A percentile compares a stretch with the other conserved stretches of the same genome.
Evolutionary conservation across 352 stramenopile genomes (phyloP).

Genomic region (Globisporangium viniferum): DNA sequence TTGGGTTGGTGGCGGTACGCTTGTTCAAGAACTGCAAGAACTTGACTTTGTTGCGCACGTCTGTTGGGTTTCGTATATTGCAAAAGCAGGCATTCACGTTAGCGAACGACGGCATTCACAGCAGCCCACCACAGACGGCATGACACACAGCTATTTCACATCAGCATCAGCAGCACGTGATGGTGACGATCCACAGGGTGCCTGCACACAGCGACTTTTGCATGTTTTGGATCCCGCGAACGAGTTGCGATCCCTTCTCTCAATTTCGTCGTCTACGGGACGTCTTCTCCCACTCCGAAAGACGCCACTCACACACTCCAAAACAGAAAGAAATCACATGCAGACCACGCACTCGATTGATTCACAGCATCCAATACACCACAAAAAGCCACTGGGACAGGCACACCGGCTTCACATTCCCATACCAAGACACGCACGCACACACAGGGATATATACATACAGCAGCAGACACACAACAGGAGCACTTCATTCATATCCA

Average conservation of each 20-base stretch:
- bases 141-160: conserved; percentile 55
- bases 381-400: conserved; percentile 5
- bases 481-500: not conserved
- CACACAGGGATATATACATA: conserved; percentile 6
- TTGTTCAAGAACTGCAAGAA: conserved; percentile 99
- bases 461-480: not conserved
- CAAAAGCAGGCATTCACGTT: conserved; percentile 19
- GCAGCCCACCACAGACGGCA: conserved; percentile 49
- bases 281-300: conserved; percentile 4
- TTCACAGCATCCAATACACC: conserved; percentile 9
- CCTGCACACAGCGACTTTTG: conserved; percentile 90
- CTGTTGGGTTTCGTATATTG: conserved; percentile 46
- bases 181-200: conserved; percentile 43
- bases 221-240: conserved; percentile 68
- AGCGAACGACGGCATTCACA: not conserved
- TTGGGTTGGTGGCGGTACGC: conserved; percentile 98
- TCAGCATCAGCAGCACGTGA: conserved; percentile 7
- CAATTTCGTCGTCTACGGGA: conserved; percentile 11
- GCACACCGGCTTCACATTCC: conserved; percentile 12
- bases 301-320: conserved; percentile 19
- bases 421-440: conserved; percentile 3
- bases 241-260: conserved; percentile 11
- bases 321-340: conserved; percentile 14
- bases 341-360: conserved; percentile 1
- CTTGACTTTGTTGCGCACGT: conserved; percentile 96